Evolutionary conservation across 2,329 filamentous ascomycete genomes (phyloP).

Genomic region (Epichloe baconii): DNA sequence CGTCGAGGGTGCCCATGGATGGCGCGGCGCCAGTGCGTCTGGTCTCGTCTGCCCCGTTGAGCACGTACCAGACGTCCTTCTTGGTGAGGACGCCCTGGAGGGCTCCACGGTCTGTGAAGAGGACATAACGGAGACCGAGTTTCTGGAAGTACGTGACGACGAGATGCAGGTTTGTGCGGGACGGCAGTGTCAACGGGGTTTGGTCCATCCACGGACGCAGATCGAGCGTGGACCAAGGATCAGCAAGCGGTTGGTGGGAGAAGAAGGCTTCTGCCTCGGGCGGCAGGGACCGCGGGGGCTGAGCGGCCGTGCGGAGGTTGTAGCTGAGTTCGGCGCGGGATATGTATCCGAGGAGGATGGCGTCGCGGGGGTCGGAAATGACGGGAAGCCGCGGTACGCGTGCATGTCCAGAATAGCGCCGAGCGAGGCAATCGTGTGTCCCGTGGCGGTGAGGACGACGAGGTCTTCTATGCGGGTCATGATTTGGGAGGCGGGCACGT

Average conservation of each 20-base stretch:
- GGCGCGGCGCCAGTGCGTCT: constrained; percentile 25
- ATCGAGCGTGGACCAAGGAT: constrained; percentile 68
- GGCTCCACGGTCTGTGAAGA: constrained; percentile 72
- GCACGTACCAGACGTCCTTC: constrained; percentile 91
- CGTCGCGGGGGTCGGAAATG: constrained; percentile 62
- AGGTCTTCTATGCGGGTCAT: constrained; percentile 92
- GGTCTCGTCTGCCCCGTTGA: constrained; percentile 63
- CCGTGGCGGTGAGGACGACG: constrained; percentile 72
- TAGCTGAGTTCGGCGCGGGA: constrained; percentile 80
- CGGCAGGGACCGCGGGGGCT: constrained; percentile 48
- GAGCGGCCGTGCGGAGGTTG: constrained; percentile 47
- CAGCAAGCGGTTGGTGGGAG: constrained; percentile 66
- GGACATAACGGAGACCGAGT: constrained; percentile 76
- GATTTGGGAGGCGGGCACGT: constrained; percentile 73
- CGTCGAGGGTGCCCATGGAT: not conserved
- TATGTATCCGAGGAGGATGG: constrained; percentile 82
- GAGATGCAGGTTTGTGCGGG: constrained; percentile 64
- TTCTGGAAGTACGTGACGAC: constrained; percentile 90
- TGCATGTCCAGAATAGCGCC: constrained; percentile 58
- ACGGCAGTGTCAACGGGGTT: constrained; percentile 82
- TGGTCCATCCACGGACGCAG: constrained; percentile 98
- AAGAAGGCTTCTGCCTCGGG: constrained; percentile 73
- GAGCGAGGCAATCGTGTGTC: constrained; percentile 73
- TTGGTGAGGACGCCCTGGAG: constrained; percentile 84
- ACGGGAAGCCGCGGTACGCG: constrained; percentile 81